These are phyloP conservation scores for Cupressus sempervirens DNA, from an alignment of 75 land plant species.

Conservation along the genomic window DNA sequence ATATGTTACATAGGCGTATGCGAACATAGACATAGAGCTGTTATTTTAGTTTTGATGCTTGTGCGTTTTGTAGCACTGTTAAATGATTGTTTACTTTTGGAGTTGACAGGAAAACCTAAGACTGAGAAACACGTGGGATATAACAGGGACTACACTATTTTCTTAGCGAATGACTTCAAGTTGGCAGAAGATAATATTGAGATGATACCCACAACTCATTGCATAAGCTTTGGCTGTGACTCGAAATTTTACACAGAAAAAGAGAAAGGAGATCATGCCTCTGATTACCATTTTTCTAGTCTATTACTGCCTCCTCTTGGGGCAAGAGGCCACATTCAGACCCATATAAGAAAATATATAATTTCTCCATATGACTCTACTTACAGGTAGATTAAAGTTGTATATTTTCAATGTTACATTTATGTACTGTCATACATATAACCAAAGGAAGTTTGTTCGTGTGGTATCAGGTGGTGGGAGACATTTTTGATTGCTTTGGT, in stretches of 20 bases:
- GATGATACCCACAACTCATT: constrained; percentile 13
- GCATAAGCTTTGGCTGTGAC: background rate
- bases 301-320: constrained; percentile 65
- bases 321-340: constrained; percentile 29
- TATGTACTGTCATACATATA: background rate
- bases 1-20: background rate
- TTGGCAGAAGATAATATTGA: background rate
- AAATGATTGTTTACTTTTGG: background rate
- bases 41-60: background rate
- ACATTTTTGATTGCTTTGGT: constrained; percentile 59
- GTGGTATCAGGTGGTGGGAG: constrained; percentile 64
- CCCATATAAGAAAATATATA: constrained; percentile 28
- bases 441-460: background rate
- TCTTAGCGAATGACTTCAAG: constrained; percentile 2
- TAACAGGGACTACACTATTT: constrained; percentile 3
- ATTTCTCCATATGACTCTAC: constrained; percentile 48
- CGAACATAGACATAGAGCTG: background rate
- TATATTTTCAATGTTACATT: background rate
- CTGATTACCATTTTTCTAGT: constrained; percentile 31
- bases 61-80: background rate
- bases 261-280: background rate
- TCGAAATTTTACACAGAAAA: background rate
- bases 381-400: constrained; percentile 39
- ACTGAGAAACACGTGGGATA: background rate
- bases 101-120: background rate